Base-by-base conservation (phyloP, 2,329 filamentous ascomycete genomes). In the Seiridium cupressi region DNA sequence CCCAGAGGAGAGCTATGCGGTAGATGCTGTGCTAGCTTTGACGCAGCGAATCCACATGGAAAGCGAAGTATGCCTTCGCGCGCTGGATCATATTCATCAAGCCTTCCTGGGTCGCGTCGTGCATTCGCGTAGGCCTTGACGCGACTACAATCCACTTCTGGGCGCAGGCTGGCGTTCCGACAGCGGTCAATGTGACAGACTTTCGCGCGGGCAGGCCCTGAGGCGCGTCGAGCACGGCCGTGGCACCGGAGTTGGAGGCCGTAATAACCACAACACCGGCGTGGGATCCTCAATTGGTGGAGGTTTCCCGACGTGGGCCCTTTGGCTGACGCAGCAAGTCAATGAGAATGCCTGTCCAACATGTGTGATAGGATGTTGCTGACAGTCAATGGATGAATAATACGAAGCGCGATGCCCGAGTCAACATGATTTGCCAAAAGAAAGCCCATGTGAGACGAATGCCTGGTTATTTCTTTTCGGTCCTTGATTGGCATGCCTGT, bases 231-330 rank as follows among this genome's bases (percentile, higher is more conserved):
- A 26, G 9, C 8, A 35, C 49, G 49, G 49, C 32, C 26, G 51
- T 18, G 13, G 51, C 26, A 55, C 51, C 51, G 36, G 32, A 26
- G 35, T 40, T 10, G 36, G 18, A 40, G 35, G 51, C 51, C 36
- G 51, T 44, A 58, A 44, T 58, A 13, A 48, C n/a, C 35, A 49
- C 32, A 36, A 5, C 38, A 11, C 35, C 44, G 55, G 44, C 4
- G 44, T 58, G 46, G 34, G 46, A 18, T 38, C 10, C 55, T 51
- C 32, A 7, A 58, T 58, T 58, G 55, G 55, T 58, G 44, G 44
- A 51, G 55, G 44, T 49, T n/a, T 58, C 55, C 51, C 44, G 55
- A 49, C 55, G 34, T n/a, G 55, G 34, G 49, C 55, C 44, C 46
- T 36, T 49, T 51, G 36, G 46, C 55, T 58, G 46, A 49, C 44